Conservation (phyloP, 768 basidiomycete genomes). For the Russula lepida region DNA sequence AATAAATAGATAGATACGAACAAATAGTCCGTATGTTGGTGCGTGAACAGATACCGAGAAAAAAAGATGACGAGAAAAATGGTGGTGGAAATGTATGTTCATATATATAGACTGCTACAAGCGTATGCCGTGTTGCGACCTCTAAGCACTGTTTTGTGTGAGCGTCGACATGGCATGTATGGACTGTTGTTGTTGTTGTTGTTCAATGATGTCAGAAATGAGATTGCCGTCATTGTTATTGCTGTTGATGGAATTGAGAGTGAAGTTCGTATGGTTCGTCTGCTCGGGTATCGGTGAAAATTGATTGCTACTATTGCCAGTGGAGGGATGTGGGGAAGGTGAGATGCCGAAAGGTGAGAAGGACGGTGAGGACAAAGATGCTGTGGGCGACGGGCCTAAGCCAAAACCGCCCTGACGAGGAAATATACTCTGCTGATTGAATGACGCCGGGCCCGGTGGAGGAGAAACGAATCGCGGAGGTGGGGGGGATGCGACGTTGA, state of each 20-base stretch:
- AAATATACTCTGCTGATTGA: constrained; percentile 18
- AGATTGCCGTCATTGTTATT: constrained; percentile 21
- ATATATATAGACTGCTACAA: constrained; percentile 24
- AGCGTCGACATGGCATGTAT: constrained; percentile 19
- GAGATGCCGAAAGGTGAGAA: constrained; percentile 34
- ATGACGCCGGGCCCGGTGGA: constrained; percentile 24
- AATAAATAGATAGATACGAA: constrained; percentile 21
- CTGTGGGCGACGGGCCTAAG: constrained; percentile 21
- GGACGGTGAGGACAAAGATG: constrained; percentile 21
- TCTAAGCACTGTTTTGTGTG: constrained; percentile 18
- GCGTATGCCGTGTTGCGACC: constrained; percentile 18
- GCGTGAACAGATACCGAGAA: constrained; percentile 18
- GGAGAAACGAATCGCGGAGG: constrained; percentile 33
- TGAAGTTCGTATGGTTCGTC: constrained; percentile 19
- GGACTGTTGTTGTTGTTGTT: constrained; percentile 20
- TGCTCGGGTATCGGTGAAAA: constrained; percentile 25
- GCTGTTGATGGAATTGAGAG: constrained; percentile 20
- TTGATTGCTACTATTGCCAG: constrained; percentile 21
- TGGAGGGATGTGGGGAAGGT: constrained; percentile 25
- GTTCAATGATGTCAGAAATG: constrained; percentile 22
- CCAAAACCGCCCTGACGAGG: constrained; percentile 24
- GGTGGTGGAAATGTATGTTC: constrained; percentile 20
- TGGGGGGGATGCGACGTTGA: constrained; percentile 29
- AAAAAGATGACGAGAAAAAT: constrained; percentile 17
- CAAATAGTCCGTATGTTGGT: constrained; percentile 15